Conservation (phyloP, 2,329 filamentous ascomycete genomes). For the Aspergillus fumigatiaffinis region DNA sequence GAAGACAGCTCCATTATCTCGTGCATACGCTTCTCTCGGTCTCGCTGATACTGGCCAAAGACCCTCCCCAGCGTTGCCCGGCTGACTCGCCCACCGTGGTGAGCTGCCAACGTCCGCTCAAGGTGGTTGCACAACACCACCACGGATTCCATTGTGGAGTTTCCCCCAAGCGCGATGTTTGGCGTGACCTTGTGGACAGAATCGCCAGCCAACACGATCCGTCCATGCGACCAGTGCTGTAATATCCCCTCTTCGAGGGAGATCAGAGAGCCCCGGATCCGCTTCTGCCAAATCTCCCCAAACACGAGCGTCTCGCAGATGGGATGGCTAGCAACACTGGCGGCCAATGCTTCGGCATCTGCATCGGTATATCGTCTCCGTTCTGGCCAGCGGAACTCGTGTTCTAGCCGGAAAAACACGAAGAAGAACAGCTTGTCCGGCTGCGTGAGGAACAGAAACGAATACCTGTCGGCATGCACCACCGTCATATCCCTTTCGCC, state of each 20-base stretch:
- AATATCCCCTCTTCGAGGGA: constrained; percentile 39
- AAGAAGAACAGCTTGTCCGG: background rate
- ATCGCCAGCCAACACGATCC: constrained; percentile 37
- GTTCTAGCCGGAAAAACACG: background rate
- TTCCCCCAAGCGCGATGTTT: constrained; percentile 28
- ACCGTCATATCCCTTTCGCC: background rate
- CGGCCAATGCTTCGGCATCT: constrained; percentile 25
- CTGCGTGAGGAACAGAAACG: background rate
- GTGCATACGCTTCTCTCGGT: too few species aligned
- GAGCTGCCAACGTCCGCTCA: too few species aligned
- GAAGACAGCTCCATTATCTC: too few species aligned
- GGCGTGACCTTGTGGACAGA: constrained; percentile 39
- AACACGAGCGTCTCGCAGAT: constrained; percentile 24
- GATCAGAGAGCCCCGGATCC: constrained; percentile 23
- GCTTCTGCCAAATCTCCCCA: constrained; percentile 24
- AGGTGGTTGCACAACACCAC: constrained; percentile 6
- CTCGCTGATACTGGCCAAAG: too few species aligned
- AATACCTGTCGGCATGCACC: background rate
- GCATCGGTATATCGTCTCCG: constrained; percentile 17
- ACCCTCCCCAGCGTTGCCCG: too few species aligned
- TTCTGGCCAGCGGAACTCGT: background rate
- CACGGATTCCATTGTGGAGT: constrained; percentile 35
- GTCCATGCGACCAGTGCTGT: constrained; percentile 33
- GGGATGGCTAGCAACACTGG: constrained; percentile 23
- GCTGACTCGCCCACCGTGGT: too few species aligned